Conservation (phyloP, 1,139 yeast species). For the Meyerozyma athensensis region DNA sequence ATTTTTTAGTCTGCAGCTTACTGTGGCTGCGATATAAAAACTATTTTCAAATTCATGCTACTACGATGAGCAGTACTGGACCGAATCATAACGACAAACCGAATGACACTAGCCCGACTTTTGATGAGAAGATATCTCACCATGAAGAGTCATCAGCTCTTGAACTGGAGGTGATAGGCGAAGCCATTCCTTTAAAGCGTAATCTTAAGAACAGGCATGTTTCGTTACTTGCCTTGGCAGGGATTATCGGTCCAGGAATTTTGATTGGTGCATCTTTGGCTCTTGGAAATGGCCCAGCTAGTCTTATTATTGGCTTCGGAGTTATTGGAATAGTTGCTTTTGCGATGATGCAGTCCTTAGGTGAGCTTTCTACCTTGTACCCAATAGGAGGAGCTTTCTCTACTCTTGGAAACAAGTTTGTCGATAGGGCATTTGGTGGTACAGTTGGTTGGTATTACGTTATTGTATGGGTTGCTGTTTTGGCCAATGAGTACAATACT, state of each 20-base stretch:
- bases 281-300: conserved; percentile 42
- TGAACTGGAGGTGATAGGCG: background rate
- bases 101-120: background rate
- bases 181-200: conserved; percentile 16
- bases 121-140: background rate
- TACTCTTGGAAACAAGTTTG: conserved; percentile 46
- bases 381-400: conserved; percentile 55
- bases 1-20: background rate
- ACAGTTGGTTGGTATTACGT: conserved; percentile 62
- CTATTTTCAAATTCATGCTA: background rate
- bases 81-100: background rate
- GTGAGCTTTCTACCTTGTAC: conserved; percentile 51
- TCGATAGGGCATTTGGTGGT: conserved; percentile 57
- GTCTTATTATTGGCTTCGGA: conserved; percentile 41
- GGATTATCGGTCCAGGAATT: conserved; percentile 54
- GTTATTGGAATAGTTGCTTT: conserved; percentile 53
- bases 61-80: background rate
- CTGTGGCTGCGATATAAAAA: background rate
- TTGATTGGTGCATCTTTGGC: conserved; percentile 46
- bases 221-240: conserved; percentile 47
- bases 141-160: background rate
- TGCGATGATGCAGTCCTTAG: conserved; percentile 54
- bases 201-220: conserved; percentile 40
- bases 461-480: conserved; percentile 57
- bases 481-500: conserved; percentile 56